Conservation (phyloP, 2,329 filamentous ascomycete species). For the Aspergillus piperis region DNA sequence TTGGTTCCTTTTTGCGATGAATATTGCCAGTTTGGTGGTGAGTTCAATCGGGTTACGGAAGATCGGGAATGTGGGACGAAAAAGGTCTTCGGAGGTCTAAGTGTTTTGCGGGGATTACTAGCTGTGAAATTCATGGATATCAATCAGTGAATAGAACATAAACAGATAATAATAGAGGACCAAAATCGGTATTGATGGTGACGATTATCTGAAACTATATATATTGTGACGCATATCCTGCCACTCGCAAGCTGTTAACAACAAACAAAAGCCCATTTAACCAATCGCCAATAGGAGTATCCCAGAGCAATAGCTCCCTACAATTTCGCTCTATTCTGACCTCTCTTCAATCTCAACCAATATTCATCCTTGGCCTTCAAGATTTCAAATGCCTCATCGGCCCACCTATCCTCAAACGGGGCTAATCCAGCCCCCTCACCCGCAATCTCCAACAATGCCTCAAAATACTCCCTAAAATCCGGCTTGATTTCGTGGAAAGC, state of each 20-base stretch:
- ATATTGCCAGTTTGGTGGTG: neutral
- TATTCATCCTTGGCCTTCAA: constrained; percentile 19
- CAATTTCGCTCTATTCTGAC: neutral
- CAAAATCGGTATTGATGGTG: too few relatives aligned
- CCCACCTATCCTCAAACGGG: constrained; percentile 41
- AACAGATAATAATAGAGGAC: too few relatives aligned
- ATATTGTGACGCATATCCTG: too few relatives aligned
- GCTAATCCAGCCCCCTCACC: constrained; percentile 42
- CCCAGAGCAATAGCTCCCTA: neutral
- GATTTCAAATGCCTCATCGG: constrained; percentile 24
- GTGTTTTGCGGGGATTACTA: too few relatives aligned
- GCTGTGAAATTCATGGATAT: too few relatives aligned
- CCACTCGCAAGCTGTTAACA: too few relatives aligned
- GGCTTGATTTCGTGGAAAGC: constrained; percentile 28
- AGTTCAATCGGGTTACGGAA: neutral
- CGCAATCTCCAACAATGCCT: constrained; percentile 41
- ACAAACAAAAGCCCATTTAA: too few relatives aligned
- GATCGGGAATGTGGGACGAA: neutral
- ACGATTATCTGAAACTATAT: too few relatives aligned
- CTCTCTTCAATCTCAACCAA: neutral
- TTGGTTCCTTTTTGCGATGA: neutral
- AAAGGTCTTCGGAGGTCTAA: neutral
- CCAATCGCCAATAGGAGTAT: too few relatives aligned
- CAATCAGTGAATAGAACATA: too few relatives aligned
- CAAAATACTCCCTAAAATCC: constrained; percentile 45